Base-by-base conservation (phyloP, 805 yeast species). In the Candida pseudofarinosa region DNA sequence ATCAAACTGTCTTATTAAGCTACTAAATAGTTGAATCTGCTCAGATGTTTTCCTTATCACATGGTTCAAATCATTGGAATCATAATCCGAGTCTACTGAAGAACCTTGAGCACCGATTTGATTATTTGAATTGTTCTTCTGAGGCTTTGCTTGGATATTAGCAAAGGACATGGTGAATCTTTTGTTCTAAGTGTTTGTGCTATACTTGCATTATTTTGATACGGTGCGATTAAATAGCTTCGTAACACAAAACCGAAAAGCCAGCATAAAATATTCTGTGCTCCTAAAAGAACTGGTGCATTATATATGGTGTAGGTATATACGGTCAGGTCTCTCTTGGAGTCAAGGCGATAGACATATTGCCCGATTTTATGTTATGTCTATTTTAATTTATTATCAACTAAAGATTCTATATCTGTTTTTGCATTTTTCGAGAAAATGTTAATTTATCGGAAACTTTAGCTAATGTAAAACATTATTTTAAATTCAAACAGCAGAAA, bases 61-160 rank as follows among this genome's bases (percentile, higher is more conserved):
- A 7, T 39, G 35, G 44, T 68, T 73, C 35, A 70, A 50, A 28
- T 64, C 72, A 31, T 57, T 54, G 20, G 39, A 49, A 20, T 10
- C 28, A 10, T 23, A 10, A 23, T 7, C 10, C 10, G 49, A 35
- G 32, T 41, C 38, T 18, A 39, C 15, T 26, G 43, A 33, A 14
- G 35, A 19, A 35, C 35, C 19, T 38, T 36, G 13, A 37, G 37
- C 20, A 32, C 20, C 12, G 19, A 30, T 16, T 19, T 43, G 40
- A 30, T 41, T 39, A 15, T 46, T 42, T 36, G 47, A 35, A 18
- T 40, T n/a, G 3, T 55, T 48, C 33, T 51, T 63, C 48, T 77
- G 80, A 1, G 81, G 76, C 53, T 77, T 81, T 10, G 69, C 40
- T 52, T 76, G 80, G 46, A 62, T 65, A 42, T 74, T 73, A 33